Conservation (phyloP, 192 early-diverging fungal species). For the Pilaira anomala region DNA sequence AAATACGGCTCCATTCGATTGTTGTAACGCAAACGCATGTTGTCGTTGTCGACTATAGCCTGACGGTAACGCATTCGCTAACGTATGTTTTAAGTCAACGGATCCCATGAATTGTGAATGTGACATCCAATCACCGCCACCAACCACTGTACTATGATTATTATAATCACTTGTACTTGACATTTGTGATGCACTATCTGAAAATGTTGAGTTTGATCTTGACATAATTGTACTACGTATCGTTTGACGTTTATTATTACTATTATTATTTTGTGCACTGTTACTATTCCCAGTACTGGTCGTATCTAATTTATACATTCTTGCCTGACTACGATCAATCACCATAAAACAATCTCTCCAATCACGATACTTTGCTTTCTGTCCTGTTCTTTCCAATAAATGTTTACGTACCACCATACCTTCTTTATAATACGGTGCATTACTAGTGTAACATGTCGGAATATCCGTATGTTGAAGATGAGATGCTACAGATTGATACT, state of each 20-base stretch:
- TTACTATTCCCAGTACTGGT: not conserved
- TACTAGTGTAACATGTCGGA: slow-evolving; percentile 14
- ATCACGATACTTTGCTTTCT: slow-evolving; percentile 75
- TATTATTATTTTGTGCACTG: not conserved
- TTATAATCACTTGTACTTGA: not conserved
- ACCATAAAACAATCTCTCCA: slow-evolving; percentile 85
- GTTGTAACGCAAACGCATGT: slow-evolving; percentile 83
- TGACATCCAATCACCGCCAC: slow-evolving; percentile 24
- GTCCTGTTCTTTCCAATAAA: slow-evolving; percentile 67
- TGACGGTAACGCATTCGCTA: slow-evolving; percentile 77
- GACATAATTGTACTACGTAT: slow-evolving; percentile 13
- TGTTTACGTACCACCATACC: slow-evolving; percentile 89
- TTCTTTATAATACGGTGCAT: slow-evolving; percentile 54
- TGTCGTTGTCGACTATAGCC: slow-evolving; percentile 76
- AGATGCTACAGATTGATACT: slow-evolving; percentile 2
- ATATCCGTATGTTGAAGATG: slow-evolving; percentile 23
- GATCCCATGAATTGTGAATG: slow-evolving; percentile 44
- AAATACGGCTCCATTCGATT: slow-evolving; percentile 75
- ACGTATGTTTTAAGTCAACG: slow-evolving; percentile 73
- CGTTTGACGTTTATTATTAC: not conserved
- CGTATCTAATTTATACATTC: slow-evolving; percentile 56
- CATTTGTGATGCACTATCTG: slow-evolving; percentile 7
- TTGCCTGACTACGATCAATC: slow-evolving; percentile 68
- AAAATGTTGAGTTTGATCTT: not conserved
- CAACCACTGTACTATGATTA: not conserved